Percentiles rank a stretch among this genome's conserved stretches.
Evolutionary conservation across 805 yeast species (phyloP).

Genomic region (Hanseniaspora guilliermondii): DNA sequence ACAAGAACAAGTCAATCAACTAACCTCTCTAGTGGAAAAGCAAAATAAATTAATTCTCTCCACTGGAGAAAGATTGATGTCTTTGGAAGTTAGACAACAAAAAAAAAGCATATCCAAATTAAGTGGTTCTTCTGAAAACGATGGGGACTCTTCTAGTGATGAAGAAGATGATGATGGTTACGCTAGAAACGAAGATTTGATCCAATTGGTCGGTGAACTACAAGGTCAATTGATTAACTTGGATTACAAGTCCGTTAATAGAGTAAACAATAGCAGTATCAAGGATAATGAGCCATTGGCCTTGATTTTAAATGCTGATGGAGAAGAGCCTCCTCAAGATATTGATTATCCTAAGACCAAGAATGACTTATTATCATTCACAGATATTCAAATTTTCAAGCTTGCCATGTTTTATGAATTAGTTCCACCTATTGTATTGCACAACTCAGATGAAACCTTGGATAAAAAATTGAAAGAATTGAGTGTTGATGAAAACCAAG

Average conservation of each 20-base stretch:
- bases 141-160: constrained; percentile 56
- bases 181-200: constrained; percentile 72
- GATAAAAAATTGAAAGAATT: constrained; percentile 38
- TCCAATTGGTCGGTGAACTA: constrained; percentile 75
- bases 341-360: constrained; percentile 46
- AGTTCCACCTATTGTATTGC: constrained; percentile 47
- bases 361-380: constrained; percentile 38
- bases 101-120: constrained; percentile 24
- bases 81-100: constrained; percentile 49
- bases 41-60: constrained; percentile 55
- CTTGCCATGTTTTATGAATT: constrained; percentile 66
- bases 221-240: constrained; percentile 73
- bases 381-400: constrained; percentile 36
- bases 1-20: constrained; percentile 35
- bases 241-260: constrained; percentile 64
- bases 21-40: constrained; percentile 45
- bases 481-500: constrained; percentile 27
- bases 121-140: constrained; percentile 24
- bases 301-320: constrained; percentile 67
- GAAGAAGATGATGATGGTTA: constrained; percentile 61
- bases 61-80: constrained; percentile 70
- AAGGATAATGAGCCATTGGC: constrained; percentile 39
- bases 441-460: constrained; percentile 38
- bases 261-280: constrained; percentile 51
- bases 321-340: constrained; percentile 46